These are phyloP conservation scores for Gentiana straminea DNA, from an alignment of 257 asterid species.

Conservation along the genomic window DNA sequence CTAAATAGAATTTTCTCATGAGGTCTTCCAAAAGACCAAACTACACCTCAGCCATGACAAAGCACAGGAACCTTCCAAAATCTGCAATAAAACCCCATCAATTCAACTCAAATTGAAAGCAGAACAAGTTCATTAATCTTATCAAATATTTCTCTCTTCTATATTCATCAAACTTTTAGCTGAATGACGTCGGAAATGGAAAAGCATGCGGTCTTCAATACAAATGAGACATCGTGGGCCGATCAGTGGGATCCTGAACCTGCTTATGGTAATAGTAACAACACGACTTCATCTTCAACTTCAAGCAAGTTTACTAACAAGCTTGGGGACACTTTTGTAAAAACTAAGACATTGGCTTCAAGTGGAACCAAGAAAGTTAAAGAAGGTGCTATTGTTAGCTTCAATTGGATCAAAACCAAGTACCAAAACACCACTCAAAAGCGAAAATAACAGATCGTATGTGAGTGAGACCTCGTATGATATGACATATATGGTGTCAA, in stretches of 20 bases:
- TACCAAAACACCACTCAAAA: constrained; percentile 43
- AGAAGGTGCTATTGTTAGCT: constrained; percentile 56
- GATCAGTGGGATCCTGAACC: constrained; percentile 35
- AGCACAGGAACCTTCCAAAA: too few relatives aligned
- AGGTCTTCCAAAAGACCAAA: too few relatives aligned
- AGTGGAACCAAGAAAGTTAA: constrained; percentile 70
- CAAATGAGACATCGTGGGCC: constrained; percentile 25
- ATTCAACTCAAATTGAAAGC: too few relatives aligned
- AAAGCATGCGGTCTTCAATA: constrained; percentile 7
- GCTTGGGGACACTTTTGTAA: constrained; percentile 26
- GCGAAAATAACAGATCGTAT: background rate
- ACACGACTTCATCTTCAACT: background rate
- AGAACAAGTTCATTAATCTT: too few relatives aligned
- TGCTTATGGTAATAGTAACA: constrained; percentile 27
- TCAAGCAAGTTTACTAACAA: constrained; percentile 25
- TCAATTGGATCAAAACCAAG: constrained; percentile 69
- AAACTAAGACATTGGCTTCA: constrained; percentile 47
- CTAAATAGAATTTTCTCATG: too few relatives aligned
- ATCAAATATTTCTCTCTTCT: too few relatives aligned
- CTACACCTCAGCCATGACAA: too few relatives aligned
- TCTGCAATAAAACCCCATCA: too few relatives aligned
- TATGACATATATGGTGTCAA: too few relatives aligned
- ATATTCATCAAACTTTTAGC: too few relatives aligned
- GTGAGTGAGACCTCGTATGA: too few relatives aligned
- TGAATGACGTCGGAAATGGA: constrained; percentile 3